Conservation (phyloP, 345 rosid genomes). For the Euphorbia lathyris region DNA sequence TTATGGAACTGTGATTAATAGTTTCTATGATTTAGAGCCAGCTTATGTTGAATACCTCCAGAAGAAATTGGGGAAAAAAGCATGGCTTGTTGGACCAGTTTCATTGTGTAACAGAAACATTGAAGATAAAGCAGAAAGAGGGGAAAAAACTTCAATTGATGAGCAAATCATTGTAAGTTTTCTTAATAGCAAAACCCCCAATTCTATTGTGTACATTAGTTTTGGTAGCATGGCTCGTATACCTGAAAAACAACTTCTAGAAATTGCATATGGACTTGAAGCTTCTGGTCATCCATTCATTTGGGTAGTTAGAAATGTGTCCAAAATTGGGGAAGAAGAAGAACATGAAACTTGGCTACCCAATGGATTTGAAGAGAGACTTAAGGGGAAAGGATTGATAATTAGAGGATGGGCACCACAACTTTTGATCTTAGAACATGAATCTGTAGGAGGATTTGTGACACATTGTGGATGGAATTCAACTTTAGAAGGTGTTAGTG, state of each 20-base stretch:
- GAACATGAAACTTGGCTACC: conserved; percentile 32
- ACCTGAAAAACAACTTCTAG: conserved; percentile 34
- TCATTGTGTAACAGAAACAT: conserved; percentile 36
- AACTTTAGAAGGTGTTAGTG: conserved; percentile 14
- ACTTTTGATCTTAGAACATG: conserved; percentile 13
- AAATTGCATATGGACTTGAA: conserved; percentile 44
- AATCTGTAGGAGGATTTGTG: conserved; percentile 19
- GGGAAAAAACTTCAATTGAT: conserved; percentile 28
- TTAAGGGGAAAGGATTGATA: conserved; percentile 13
- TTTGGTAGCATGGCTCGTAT: conserved; percentile 46
- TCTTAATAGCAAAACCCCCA: conserved; percentile 42
- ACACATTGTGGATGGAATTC: conserved; percentile 32
- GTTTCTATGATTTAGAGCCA: conserved; percentile 47
- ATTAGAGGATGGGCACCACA: conserved; percentile 26
- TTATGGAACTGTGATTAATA: conserved; percentile 38
- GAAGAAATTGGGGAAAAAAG: conserved; percentile 31
- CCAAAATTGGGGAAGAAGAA: not conserved
- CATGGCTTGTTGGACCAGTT: conserved; percentile 52
- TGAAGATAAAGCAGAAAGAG: conserved; percentile 43
- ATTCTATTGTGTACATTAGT: conserved; percentile 48
- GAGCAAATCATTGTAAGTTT: conserved; percentile 31
- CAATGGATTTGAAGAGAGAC: conserved; percentile 35
- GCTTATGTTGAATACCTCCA: conserved; percentile 38
- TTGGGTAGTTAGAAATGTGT: conserved; percentile 37
- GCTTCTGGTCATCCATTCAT: conserved; percentile 38